phyloP scores from a whole-genome alignment of 2,329 filamentous ascomycete species.

The Pestalotiopsis sp. region DNA sequence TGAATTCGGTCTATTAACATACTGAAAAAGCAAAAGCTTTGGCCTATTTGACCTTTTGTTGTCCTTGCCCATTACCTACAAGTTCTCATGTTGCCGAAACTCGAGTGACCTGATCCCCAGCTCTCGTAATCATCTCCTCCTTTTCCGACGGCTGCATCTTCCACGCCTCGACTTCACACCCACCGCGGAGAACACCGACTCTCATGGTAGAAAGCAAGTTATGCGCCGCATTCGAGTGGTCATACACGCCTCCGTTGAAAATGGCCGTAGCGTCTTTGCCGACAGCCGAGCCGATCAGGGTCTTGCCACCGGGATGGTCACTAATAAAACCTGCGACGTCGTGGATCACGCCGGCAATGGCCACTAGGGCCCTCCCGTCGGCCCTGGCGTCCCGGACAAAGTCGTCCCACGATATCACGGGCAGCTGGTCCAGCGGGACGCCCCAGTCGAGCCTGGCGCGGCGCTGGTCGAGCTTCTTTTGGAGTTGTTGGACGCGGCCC shows the following conservation, averaged over 20 bases:
- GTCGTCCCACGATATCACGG: conserved; percentile 66
- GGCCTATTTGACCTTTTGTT: no score
- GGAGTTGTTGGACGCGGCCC: conserved; percentile 64
- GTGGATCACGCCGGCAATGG: conserved; percentile 58
- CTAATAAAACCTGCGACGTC: conserved; percentile 65
- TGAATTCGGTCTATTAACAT: background rate
- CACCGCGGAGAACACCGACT: conserved; percentile 63
- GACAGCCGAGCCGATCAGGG: conserved; percentile 62
- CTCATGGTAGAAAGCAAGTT: conserved; percentile 66
- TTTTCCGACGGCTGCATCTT: conserved; percentile 35
- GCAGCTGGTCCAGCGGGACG: conserved; percentile 49
- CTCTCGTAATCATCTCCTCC: background rate
- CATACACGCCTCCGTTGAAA: conserved; percentile 68
- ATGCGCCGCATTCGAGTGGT: conserved; percentile 66
- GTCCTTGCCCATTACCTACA: background rate
- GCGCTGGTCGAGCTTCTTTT: conserved; percentile 67
- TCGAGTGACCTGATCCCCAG: background rate
- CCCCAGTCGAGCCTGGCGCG: conserved; percentile 64
- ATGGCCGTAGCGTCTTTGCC: conserved; percentile 69
- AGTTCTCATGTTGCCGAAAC: background rate
- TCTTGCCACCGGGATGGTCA: conserved; percentile 65
- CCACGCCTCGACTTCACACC: conserved; percentile 68
- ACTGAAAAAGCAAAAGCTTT: no score
- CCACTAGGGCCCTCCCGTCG: conserved; percentile 58
- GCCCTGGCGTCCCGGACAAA: conserved; percentile 54